Evolutionary conservation across 1,139 yeast species (phyloP).

Genomic region (Yamadazyma atmosphaerica): DNA sequence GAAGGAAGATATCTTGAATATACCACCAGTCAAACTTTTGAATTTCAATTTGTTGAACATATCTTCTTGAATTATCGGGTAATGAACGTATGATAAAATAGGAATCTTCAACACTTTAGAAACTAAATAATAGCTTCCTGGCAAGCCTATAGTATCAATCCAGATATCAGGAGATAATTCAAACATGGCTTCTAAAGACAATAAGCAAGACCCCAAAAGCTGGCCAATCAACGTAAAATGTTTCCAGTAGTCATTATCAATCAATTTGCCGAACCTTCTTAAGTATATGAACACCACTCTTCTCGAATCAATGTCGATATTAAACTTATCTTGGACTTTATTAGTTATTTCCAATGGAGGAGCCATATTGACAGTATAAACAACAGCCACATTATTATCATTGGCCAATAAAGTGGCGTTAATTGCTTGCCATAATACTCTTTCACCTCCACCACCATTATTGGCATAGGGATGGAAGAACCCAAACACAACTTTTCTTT

Average conservation of each 20-base stretch:
- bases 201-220: constrained; percentile 71
- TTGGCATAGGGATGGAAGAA: constrained; percentile 95
- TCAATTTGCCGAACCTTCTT: constrained; percentile 53
- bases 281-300: constrained; percentile 75
- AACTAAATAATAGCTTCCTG: constrained; percentile 69
- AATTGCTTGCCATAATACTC: constrained; percentile 95
- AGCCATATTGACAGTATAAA: constrained; percentile 72
- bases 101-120: constrained; percentile 62
- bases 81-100: constrained; percentile 84
- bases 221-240: constrained; percentile 83
- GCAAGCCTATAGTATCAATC: constrained; percentile 93
- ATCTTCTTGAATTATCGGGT: constrained; percentile 86
- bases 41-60: constrained; percentile 67
- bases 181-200: constrained; percentile 70
- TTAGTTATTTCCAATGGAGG: constrained; percentile 54
- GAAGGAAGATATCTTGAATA: constrained; percentile 14
- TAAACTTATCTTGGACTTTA: constrained; percentile 65
- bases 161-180: constrained; percentile 84
- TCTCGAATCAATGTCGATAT: constrained; percentile 49
- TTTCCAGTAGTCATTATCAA: constrained; percentile 76
- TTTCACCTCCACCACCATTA: constrained; percentile 98
- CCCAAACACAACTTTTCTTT: constrained; percentile 59
- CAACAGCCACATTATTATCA: constrained; percentile 57
- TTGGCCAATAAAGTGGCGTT: constrained; percentile 60
- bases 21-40: constrained; percentile 19